Conservation (phyloP, 108 stramenopile species). For the Licmophora abbreviata region DNA sequence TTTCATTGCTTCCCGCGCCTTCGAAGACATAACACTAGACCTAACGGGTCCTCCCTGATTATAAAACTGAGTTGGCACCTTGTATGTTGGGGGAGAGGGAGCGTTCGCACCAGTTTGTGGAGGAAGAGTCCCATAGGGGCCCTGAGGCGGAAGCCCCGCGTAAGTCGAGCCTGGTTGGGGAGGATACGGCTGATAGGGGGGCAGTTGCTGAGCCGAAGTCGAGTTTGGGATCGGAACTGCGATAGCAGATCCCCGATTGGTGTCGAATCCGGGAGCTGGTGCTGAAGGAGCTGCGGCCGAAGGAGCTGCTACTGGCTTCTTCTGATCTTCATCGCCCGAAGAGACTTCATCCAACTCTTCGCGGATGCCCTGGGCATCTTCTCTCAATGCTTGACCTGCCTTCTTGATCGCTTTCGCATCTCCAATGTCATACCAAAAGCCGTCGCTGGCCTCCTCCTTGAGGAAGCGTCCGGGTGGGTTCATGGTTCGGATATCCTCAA, state of each 20-base stretch:
- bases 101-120: not conserved
- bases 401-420: slow-evolving; percentile 83
- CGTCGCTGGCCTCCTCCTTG: slow-evolving; percentile 61
- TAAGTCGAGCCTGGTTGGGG: not conserved
- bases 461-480: slow-evolving; percentile 76
- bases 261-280: not conserved
- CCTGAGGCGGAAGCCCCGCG: not conserved
- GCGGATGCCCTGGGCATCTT: slow-evolving; percentile 74
- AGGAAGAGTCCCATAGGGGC: not conserved
- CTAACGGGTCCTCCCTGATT: not conserved
- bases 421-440: slow-evolving; percentile 80
- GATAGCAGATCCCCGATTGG: not conserved
- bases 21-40: no score
- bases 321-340: slow-evolving; percentile 18
- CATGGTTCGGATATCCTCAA: slow-evolving; percentile 48
- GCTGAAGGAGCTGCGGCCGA: not conserved
- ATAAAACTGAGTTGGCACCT: not conserved
- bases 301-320: not conserved
- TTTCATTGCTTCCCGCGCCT: not conserved
- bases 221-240: not conserved
- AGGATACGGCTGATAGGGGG: not conserved
- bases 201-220: not conserved
- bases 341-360: slow-evolving; percentile 27
- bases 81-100: not conserved
- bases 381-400: slow-evolving; percentile 76